Evolutionary conservation across 2,329 filamentous ascomycete genomes (phyloP), one percentile per base, ranked within the genome.

Genomic region (Sporothrix globosa): DNA sequence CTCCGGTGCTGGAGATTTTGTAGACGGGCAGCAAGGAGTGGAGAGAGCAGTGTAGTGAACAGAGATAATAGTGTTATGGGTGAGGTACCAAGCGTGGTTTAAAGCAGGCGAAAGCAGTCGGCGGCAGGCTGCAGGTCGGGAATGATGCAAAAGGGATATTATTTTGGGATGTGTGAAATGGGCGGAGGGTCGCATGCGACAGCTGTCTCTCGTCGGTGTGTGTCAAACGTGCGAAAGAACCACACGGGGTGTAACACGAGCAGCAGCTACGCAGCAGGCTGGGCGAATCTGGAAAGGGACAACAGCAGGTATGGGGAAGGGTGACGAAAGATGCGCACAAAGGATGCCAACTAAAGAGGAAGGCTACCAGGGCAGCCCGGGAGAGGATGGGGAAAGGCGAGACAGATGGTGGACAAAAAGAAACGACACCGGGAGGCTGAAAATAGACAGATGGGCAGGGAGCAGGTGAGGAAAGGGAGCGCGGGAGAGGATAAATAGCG

Each of bases 191-290:
- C 46, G 65, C 44, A 67, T 41, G 48, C 65, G 65, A 67, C 65
- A 44, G 65, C 48, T 67, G 65, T 67, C 46, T 67, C 65, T 67
- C 65, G 54, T 39, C 24, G 19, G 30, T 54, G 65, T 30, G 48
- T 67, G 50, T 19, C 21, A 30, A 67, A 19, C 39, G 39, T 46
- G 39, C 58, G 44, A 46, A 63, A 17, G 39, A 52, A 44, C 53
- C 19, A 54, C 48, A 67, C n/a, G 39, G 56, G 66, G 66, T 56
- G 66, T 68, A 46, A 68, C 50, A 68, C 50, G n/a, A 56, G 66
- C 48, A 34, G 52, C 10, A 53, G 46, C 48, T 66, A 44, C 17
- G 24, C 61, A 39, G 27, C 17, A 39, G 56, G 60, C 14, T 41
- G 39, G 60, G 41, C 39, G 39, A 46, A 6, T 48, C 52, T 27